phyloP scores from a whole-genome alignment of 1,139 yeast genomes.

The Meyerozyma carpophila region DNA sequence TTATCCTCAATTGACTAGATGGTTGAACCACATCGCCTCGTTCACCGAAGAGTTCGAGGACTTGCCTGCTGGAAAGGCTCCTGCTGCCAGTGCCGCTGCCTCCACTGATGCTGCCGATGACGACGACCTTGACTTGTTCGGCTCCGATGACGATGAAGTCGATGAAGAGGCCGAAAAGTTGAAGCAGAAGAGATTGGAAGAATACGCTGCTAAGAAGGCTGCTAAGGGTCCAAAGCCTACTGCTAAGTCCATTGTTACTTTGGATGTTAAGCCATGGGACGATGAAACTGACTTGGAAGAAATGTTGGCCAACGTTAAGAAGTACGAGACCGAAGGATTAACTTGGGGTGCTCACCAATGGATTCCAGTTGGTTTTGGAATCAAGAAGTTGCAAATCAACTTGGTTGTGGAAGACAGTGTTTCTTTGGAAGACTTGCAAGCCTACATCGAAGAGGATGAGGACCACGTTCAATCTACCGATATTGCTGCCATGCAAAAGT shows the following conservation, averaged over 20 bases:
- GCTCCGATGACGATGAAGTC: conserved; percentile 89
- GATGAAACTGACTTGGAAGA: conserved; percentile 95
- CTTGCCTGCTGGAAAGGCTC: conserved; percentile 75
- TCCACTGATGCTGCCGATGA: conserved; percentile 81
- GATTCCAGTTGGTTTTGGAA: conserved; percentile 98
- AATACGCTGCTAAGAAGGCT: conserved; percentile 96
- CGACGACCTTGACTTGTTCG: conserved; percentile 89
- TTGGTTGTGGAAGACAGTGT: conserved; percentile 97
- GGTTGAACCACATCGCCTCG: conserved; percentile 97
- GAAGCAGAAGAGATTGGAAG: conserved; percentile 96
- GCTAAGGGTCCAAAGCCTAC: conserved; percentile 97
- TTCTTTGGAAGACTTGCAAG: conserved; percentile 86
- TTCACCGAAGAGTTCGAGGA: conserved; percentile 76
- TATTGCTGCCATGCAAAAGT: conserved; percentile 96
- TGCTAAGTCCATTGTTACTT: conserved; percentile 94
- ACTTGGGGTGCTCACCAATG: conserved; percentile 97
- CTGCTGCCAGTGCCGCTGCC: conserved; percentile 51
- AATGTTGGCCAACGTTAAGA: conserved; percentile 80
- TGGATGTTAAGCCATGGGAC: conserved; percentile 99
- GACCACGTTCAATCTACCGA: conserved; percentile 99
- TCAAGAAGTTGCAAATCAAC: conserved; percentile 98
- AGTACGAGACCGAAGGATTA: conserved; percentile 85
- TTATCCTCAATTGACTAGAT: conserved; percentile 94
- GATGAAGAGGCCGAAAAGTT: conserved; percentile 96
- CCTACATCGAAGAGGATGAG: conserved; percentile 85